Conservation (phyloP, 192 early-diverging fungal genomes). For the Tieghemiomyces parasiticus region DNA sequence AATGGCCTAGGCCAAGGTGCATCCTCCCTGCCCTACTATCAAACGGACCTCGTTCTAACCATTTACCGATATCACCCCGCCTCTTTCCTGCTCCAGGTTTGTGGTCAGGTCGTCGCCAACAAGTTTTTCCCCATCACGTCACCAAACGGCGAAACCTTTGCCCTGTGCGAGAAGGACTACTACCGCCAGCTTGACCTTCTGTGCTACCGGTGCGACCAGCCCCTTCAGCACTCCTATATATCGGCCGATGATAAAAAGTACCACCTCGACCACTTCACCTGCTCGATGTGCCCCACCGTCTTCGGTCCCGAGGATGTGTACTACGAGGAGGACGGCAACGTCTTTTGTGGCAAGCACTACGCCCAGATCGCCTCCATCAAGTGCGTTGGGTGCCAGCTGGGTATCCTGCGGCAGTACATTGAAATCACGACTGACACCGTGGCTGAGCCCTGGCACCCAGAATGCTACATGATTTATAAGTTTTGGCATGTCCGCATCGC, state of each 20-base stretch:
- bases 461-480: constrained; percentile 99
- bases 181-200: constrained; percentile 68
- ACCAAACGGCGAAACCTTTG: constrained; percentile 34
- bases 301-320: constrained; percentile 94
- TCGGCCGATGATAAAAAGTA: constrained; percentile 86
- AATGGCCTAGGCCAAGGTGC: too few relatives aligned
- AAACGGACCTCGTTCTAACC: too few relatives aligned
- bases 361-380: constrained; percentile 75
- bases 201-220: constrained; percentile 74
- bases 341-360: constrained; percentile 94
- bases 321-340: constrained; percentile 84
- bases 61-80: too few relatives aligned
- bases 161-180: constrained; percentile 83
- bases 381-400: constrained; percentile 92
- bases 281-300: constrained; percentile 75
- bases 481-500: constrained; percentile 34
- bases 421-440: constrained; percentile 59
- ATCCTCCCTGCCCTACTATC: too few relatives aligned
- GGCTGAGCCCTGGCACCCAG: constrained; percentile 94
- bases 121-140: constrained; percentile 70
- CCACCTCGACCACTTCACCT: constrained; percentile 96
- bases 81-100: constrained; percentile 43
- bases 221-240: constrained; percentile 82
- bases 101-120: constrained; percentile 56
- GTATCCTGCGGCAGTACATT: constrained; percentile 92